These are phyloP conservation scores for Nissolia schottii DNA, from an alignment of 306 rosid species.

Conservation along the genomic window DNA sequence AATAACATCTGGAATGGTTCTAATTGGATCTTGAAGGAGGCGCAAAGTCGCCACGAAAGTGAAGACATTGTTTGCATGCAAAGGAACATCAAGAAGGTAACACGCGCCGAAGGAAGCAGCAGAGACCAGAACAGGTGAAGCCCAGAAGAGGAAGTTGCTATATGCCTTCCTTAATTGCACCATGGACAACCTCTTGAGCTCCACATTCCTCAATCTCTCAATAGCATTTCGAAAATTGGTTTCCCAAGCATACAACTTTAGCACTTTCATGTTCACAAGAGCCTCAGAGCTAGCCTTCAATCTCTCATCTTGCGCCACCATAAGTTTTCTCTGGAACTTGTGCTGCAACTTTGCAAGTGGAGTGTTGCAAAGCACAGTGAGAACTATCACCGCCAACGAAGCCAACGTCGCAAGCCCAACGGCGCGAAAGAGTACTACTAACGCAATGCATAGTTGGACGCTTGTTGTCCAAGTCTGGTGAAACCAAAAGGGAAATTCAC, in stretches of 20 bases:
- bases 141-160: slow-evolving; percentile 58
- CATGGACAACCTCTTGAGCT: slow-evolving; percentile 46
- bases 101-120: slow-evolving; percentile 69
- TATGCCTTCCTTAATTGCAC: slow-evolving; percentile 52
- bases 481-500: slow-evolving; percentile 72
- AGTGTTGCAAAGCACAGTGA: slow-evolving; percentile 59
- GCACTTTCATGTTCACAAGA: slow-evolving; percentile 61
- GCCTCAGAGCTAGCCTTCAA: slow-evolving; percentile 55
- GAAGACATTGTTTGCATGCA: slow-evolving; percentile 68
- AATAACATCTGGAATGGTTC: slow-evolving; percentile 50
- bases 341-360: slow-evolving; percentile 68
- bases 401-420: slow-evolving; percentile 66
- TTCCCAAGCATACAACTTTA: slow-evolving; percentile 78
- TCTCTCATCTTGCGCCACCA: slow-evolving; percentile 62
- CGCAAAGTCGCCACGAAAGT: slow-evolving; percentile 65
- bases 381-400: slow-evolving; percentile 47
- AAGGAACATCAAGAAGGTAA: slow-evolving; percentile 49
- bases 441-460: slow-evolving; percentile 50
- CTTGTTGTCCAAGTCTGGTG: slow-evolving; percentile 74
- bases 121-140: slow-evolving; percentile 60
- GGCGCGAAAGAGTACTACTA: slow-evolving; percentile 46
- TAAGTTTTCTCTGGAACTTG: slow-evolving; percentile 53
- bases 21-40: slow-evolving; percentile 66
- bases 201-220: slow-evolving; percentile 46
- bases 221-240: slow-evolving; percentile 50